Conservation (phyloP, 257 asterid genomes). For the Solanum clarkiae region DNA sequence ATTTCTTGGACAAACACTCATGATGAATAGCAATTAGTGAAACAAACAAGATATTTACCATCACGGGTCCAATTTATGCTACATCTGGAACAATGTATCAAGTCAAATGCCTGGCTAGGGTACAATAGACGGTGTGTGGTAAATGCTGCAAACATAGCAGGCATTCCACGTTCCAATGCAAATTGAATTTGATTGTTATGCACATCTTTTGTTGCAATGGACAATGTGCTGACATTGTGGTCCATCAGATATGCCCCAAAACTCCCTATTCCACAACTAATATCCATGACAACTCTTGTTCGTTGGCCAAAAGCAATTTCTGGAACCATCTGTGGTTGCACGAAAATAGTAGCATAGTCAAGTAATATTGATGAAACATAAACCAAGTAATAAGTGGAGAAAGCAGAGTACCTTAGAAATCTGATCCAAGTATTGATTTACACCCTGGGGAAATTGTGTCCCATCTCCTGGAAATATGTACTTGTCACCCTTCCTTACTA, state of each 20-base stretch:
- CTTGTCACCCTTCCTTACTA: constrained; percentile 22
- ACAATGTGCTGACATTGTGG: constrained; percentile 44
- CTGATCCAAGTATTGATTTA: constrained; percentile 32
- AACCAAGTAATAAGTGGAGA: background rate
- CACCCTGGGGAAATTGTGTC: constrained; percentile 17
- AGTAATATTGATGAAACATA: background rate
- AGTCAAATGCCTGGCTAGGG: constrained; percentile 61
- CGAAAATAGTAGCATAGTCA: background rate
- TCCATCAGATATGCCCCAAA: constrained; percentile 48
- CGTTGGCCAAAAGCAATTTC: constrained; percentile 41
- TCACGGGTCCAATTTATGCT: constrained; percentile 32
- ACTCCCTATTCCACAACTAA: constrained; percentile 34
- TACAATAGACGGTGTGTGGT: constrained; percentile 34
- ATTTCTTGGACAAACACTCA: background rate
- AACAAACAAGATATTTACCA: constrained; percentile 25
- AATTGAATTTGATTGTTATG: constrained; percentile 31
- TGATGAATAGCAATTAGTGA: background rate
- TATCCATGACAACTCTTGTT: constrained; percentile 47
- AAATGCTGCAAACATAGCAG: constrained; percentile 47
- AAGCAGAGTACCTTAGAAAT: constrained; percentile 38
- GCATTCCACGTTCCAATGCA: constrained; percentile 53
- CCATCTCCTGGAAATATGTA: constrained; percentile 23
- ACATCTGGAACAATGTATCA: constrained; percentile 47
- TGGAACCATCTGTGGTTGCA: constrained; percentile 39
- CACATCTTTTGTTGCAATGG: constrained; percentile 37